A percentile compares a stretch with the other conserved stretches of the same genome.
phyloP scores from a whole-genome alignment of 768 basidiomycete genomes.

The Lyophyllum atratum region DNA sequence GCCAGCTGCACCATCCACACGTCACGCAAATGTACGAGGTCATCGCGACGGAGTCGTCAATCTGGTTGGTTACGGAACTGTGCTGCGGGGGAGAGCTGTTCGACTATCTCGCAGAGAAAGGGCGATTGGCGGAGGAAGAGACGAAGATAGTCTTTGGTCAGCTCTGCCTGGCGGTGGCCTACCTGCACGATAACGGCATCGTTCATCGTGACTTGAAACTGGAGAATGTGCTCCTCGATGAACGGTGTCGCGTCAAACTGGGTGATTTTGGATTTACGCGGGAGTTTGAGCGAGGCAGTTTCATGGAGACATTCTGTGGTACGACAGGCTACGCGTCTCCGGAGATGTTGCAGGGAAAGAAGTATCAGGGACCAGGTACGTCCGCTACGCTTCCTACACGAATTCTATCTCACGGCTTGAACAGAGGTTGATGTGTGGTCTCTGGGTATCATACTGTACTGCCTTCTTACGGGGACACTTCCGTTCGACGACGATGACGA shows the following conservation, averaged over 20 bases:
- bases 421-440: conserved; percentile 97
- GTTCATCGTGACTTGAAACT: conserved; percentile 97
- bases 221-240: conserved; percentile 92
- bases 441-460: conserved; percentile 88
- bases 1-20: conserved; percentile 93
- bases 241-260: conserved; percentile 87
- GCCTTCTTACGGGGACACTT: conserved; percentile 83
- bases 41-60: conserved; percentile 91
- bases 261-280: conserved; percentile 96
- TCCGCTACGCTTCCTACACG: conserved; percentile 6
- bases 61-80: conserved; percentile 98
- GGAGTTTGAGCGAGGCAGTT: conserved; percentile 76
- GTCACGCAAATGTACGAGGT: conserved; percentile 97
- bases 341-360: conserved; percentile 86
- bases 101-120: conserved; percentile 96
- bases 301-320: conserved; percentile 94
- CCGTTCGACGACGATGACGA: conserved; percentile 94
- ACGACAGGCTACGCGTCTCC: conserved; percentile 94
- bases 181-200: conserved; percentile 89
- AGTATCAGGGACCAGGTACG: conserved; percentile 88
- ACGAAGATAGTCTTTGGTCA: conserved; percentile 92
- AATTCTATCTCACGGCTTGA: conserved; percentile 13
- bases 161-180: conserved; percentile 89
- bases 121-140: conserved; percentile 83
- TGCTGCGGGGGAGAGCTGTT: conserved; percentile 97